phyloP scores from a whole-genome alignment of 257 asterid genomes.

The Nicotiana knightiana region DNA sequence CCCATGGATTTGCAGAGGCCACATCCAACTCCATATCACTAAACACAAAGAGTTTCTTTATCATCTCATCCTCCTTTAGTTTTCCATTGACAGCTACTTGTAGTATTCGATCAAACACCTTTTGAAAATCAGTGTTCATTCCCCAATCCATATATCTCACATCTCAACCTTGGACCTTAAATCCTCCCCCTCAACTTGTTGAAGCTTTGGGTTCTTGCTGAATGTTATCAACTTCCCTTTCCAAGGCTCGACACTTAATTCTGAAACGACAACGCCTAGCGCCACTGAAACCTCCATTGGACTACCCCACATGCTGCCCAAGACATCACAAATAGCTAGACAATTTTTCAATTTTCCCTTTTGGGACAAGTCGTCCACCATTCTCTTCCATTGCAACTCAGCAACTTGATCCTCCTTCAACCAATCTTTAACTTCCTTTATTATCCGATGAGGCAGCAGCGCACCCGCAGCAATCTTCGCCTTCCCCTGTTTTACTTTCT shows the following conservation, averaged over 20 bases:
- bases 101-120: slow-evolving; percentile 46
- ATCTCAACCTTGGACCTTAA: slow-evolving; percentile 11
- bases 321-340: slow-evolving; percentile 38
- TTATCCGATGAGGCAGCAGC: slow-evolving; percentile 42
- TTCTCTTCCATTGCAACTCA: slow-evolving; percentile 54
- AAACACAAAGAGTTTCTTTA: slow-evolving; percentile 44
- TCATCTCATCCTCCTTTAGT: slow-evolving; percentile 31
- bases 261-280: slow-evolving; percentile 40
- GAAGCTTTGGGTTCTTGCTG: slow-evolving; percentile 28
- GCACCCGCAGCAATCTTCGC: slow-evolving; percentile 40
- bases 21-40: slow-evolving; percentile 35
- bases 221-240: slow-evolving; percentile 44
- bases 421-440: background rate
- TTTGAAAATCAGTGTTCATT: slow-evolving; percentile 33
- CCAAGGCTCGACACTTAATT: slow-evolving; percentile 40
- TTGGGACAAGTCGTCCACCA: slow-evolving; percentile 35
- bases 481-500: slow-evolving; percentile 27
- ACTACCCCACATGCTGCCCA: slow-evolving; percentile 29
- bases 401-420: slow-evolving; percentile 23
- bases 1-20: slow-evolving; percentile 14
- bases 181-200: slow-evolving; percentile 16
- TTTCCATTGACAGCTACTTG: slow-evolving; percentile 28
- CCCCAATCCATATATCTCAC: slow-evolving; percentile 30
- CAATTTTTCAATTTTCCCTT: slow-evolving; percentile 37
- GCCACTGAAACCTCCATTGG: slow-evolving; percentile 47